phyloP scores from a whole-genome alignment of 2,329 filamentous ascomycete species.

The Fusarium oxysporum region DNA sequence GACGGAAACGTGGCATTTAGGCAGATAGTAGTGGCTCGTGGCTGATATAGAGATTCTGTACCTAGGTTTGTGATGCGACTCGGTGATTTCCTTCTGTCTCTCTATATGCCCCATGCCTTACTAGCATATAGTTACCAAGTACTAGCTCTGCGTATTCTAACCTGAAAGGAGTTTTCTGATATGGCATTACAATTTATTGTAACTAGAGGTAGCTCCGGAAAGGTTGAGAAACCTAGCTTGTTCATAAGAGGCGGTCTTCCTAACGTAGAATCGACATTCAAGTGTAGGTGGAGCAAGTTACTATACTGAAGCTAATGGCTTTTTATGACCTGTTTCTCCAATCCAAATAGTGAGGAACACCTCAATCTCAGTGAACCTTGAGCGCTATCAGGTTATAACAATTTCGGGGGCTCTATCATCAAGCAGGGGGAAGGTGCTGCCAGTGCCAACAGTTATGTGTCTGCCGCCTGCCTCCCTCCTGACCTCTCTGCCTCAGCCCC shows the following conservation, averaged over 20 bases:
- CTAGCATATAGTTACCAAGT: neutral
- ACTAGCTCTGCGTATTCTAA: neutral
- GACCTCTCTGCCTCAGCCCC: neutral
- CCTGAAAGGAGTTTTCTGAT: neutral
- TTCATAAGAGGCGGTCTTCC: neutral
- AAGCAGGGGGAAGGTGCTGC: neutral
- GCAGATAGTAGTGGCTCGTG: too few relatives aligned
- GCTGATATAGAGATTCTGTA: too few relatives aligned
- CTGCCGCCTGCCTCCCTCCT: neutral
- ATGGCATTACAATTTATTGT: rapidly evolving
- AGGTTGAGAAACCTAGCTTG: rapidly evolving
- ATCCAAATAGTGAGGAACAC: neutral
- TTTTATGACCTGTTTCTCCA: neutral
- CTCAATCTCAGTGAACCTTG: neutral
- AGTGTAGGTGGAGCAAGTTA: neutral
- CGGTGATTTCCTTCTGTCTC: neutral
- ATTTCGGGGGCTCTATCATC: neutral
- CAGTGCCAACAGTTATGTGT: neutral
- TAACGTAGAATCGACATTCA: neutral
- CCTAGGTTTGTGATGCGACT: too few relatives aligned
- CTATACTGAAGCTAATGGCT: neutral
- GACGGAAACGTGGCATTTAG: too few relatives aligned
- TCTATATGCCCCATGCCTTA: neutral
- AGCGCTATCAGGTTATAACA: neutral
- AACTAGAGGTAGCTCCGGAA: neutral